Base-by-base conservation (phyloP, 768 basidiomycete species). In the Hemileccinum rubropunctum region DNA sequence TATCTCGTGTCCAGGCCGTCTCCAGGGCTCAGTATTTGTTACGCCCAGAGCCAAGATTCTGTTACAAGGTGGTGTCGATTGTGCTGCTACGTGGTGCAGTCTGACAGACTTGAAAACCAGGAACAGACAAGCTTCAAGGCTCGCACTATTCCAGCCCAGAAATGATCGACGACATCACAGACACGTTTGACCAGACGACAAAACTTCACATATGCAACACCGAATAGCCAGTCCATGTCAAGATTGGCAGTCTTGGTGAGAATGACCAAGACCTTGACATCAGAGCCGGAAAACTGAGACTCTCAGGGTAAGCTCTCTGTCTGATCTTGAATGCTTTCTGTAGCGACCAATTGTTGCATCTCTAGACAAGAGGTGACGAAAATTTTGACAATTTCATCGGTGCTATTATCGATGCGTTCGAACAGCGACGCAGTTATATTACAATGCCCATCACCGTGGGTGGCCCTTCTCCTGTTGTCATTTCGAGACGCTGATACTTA, bases 381-480 rank as follows among this genome's bases (percentile, higher is more conserved):
- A 1, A 71, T 76, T 41, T 79, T 44, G 66, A 73, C 21, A 72
- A 72, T 3, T 77, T 75, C 2, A 53, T 76, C 12, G 42, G 58
- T 3, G 62, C 49, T 1, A 66, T 70, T 18, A 59, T 64, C 10
- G 57, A 59, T 2, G 68, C 67, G 13, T 66, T 77, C 17, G 53
- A 59, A 30, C 42, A 63, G 0, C 68, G 71, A 47, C 56, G 56
- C 6, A 50, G 38, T 4, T 52, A 51, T 11, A 56, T 65, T 1
- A 34, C 44, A 9, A 54, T 53, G 12, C 48, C 52, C 1, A 66
- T 75, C 27, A 61, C 64, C 3, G 73, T 71, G 26, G 13, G 66
- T 56, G 28, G 3, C 23, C 13, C 30, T n/a, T 35, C 12, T 32
- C 33, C 23, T 18, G 20, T 23, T 3, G 23, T 23, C 23, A 18